Conservation (phyloP, 768 basidiomycete genomes). For the Phylloporus rhodoxanthus region DNA sequence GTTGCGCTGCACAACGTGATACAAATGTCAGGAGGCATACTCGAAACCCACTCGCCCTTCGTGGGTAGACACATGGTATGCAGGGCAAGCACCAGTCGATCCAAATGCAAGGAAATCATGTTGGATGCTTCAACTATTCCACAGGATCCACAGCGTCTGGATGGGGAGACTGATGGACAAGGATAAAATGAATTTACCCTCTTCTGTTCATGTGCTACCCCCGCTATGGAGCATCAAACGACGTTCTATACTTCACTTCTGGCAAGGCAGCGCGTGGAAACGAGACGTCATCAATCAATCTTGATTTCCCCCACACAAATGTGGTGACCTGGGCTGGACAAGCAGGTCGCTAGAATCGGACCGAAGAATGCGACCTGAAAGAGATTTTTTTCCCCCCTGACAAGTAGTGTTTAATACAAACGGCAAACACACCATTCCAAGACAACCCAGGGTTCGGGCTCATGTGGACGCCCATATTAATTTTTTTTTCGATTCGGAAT, state of each 20-base stretch:
- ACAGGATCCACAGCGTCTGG: neutral
- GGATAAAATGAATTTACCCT: neutral
- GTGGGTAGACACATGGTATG: too few species aligned
- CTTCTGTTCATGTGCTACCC: neutral
- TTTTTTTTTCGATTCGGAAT: neutral
- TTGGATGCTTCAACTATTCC: neutral
- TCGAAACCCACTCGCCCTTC: neutral
- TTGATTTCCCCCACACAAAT: neutral
- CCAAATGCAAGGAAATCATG: neutral
- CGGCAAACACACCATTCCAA: neutral
- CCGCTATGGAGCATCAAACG: neutral
- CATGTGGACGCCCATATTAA: neutral
- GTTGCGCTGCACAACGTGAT: neutral
- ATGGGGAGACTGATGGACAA: neutral
- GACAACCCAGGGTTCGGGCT: neutral
- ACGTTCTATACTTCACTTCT: neutral
- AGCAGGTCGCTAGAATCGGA: neutral
- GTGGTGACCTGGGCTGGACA: neutral
- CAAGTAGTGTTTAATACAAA: neutral
- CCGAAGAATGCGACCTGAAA: neutral
- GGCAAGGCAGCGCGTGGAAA: neutral
- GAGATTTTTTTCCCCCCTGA: neutral
- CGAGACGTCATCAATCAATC: neutral
- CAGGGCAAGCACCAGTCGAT: neutral
- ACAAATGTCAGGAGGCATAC: neutral